Conservation (phyloP, 1,284 basidiomycete genomes). For the Mixia osmundae region DNA sequence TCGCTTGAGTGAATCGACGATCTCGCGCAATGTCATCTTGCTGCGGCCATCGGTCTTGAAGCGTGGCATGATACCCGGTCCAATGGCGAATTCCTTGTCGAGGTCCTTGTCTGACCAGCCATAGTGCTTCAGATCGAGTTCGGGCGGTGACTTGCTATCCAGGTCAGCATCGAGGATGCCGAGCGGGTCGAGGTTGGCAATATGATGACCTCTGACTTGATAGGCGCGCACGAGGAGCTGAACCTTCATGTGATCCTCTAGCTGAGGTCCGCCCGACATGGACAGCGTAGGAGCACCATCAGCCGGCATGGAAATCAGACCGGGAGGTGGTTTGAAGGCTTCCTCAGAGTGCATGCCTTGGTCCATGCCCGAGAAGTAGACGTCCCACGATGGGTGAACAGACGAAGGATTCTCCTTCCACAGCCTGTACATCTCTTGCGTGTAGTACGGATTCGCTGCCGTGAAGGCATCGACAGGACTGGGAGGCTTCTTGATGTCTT, state of each 20-base stretch:
- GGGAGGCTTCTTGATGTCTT: slow-evolving; percentile 16
- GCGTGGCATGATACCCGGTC: slow-evolving; percentile 85
- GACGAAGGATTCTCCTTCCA: slow-evolving; percentile 63
- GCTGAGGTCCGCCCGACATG: slow-evolving; percentile 31
- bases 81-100: slow-evolving; percentile 79
- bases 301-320: slow-evolving; percentile 30
- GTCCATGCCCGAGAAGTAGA: slow-evolving; percentile 84
- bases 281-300: slow-evolving; percentile 65
- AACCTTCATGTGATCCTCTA: slow-evolving; percentile 89
- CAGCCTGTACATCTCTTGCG: slow-evolving; percentile 80
- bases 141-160: slow-evolving; percentile 46
- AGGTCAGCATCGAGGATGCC: slow-evolving; percentile 79
- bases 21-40: slow-evolving; percentile 73
- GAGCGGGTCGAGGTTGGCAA: slow-evolving; percentile 85
- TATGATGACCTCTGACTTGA: slow-evolving; percentile 93
- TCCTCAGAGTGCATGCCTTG: slow-evolving; percentile 58
- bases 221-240: slow-evolving; percentile 93
- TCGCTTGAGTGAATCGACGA: slow-evolving; percentile 73
- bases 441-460: slow-evolving; percentile 81
- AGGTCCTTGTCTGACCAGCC: slow-evolving; percentile 86
- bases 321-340: slow-evolving; percentile 55
- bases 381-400: slow-evolving; percentile 85
- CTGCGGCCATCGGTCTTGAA: slow-evolving; percentile 63
- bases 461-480: slow-evolving; percentile 38
- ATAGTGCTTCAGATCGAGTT: slow-evolving; percentile 76